These are phyloP conservation scores for Proteromonas lacertae DNA, from an alignment of 352 stramenopile genomes.

Conservation along the genomic window DNA sequence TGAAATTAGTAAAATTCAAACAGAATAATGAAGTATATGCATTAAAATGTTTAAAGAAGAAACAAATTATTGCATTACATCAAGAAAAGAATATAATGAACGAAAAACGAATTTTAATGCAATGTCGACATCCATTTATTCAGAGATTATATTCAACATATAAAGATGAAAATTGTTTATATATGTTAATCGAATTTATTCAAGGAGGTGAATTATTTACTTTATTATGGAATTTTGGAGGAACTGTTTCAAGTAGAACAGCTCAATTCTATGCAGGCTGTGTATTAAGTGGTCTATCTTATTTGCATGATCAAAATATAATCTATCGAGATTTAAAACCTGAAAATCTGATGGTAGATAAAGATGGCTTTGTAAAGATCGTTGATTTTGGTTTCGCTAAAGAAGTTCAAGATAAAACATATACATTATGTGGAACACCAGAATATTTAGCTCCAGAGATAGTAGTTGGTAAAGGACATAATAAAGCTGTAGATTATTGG, in stretches of 20 bases:
- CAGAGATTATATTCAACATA: conserved; percentile 76
- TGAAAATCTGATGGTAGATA: conserved; percentile 57
- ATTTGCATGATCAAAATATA: conserved; percentile 40
- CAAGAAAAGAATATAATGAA: conserved; percentile 90
- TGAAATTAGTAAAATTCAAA: conserved; percentile 63
- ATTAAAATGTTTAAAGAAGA: conserved; percentile 79
- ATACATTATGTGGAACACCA: no score
- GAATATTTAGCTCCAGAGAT: no score
- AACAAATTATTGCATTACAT: conserved; percentile 61
- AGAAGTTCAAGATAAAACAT: conserved; percentile 23
- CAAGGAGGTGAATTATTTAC: conserved; percentile 77
- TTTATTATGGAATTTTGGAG: conserved; percentile 33
- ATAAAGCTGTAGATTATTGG: conserved; percentile 53
- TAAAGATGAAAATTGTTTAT: conserved; percentile 64
- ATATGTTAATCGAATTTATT: conserved; percentile 92
- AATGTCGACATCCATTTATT: conserved; percentile 84
- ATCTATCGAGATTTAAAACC: no score
- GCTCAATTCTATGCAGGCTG: conserved; percentile 22
- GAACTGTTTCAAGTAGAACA: conserved; percentile 12
- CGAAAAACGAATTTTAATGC: conserved; percentile 84
- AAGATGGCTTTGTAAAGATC: conserved; percentile 51
- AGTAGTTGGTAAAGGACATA: no score
- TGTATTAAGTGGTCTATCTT: conserved; percentile 17
- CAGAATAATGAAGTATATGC: conserved; percentile 43
- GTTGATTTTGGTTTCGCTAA: conserved; percentile 55